phyloP scores from a whole-genome alignment of 805 yeast genomes.

The Pachysolen tannophilus region DNA sequence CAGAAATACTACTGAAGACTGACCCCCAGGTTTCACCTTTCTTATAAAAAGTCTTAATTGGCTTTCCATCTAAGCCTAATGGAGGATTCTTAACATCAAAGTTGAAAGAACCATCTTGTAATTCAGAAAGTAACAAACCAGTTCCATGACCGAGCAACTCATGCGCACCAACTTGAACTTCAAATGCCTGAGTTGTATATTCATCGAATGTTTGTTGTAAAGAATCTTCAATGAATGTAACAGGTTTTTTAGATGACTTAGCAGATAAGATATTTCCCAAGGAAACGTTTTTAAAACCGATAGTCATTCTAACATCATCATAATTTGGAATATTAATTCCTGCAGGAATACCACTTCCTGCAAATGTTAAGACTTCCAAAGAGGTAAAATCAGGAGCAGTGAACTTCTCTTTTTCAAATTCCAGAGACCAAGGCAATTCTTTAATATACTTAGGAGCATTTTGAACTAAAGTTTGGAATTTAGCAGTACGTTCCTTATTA shows the following conservation, averaged over 20 bases:
- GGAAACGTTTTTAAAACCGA: conserved; percentile 87
- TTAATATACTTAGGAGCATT: conserved; percentile 58
- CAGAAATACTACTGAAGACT: conserved; percentile 72
- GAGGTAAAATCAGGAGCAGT: conserved; percentile 92
- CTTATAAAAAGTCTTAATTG: conserved; percentile 62
- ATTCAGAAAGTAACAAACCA: conserved; percentile 66
- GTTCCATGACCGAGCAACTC: conserved; percentile 89
- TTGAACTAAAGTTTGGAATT: conserved; percentile 62
- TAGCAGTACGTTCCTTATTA: conserved; percentile 77
- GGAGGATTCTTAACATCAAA: conserved; percentile 64
- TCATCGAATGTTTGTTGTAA: conserved; percentile 54
- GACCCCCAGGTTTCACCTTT: conserved; percentile 90
- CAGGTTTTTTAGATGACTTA: conserved; percentile 57
- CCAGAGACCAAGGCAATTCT: conserved; percentile 69
- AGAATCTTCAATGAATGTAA: conserved; percentile 52
- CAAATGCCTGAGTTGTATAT: conserved; percentile 77
- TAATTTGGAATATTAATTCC: conserved; percentile 92
- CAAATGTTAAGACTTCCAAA: conserved; percentile 80
- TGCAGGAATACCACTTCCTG: conserved; percentile 87
- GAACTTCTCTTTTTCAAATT: conserved; percentile 76
- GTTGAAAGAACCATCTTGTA: conserved; percentile 53
- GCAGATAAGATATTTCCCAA: conserved; percentile 80
- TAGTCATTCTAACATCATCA: conserved; percentile 75
- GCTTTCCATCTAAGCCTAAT: conserved; percentile 47
- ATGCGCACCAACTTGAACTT: conserved; percentile 90